Evolutionary conservation across 2,329 filamentous ascomycete species (phyloP).

Genomic region (Penicillium sp.): DNA sequence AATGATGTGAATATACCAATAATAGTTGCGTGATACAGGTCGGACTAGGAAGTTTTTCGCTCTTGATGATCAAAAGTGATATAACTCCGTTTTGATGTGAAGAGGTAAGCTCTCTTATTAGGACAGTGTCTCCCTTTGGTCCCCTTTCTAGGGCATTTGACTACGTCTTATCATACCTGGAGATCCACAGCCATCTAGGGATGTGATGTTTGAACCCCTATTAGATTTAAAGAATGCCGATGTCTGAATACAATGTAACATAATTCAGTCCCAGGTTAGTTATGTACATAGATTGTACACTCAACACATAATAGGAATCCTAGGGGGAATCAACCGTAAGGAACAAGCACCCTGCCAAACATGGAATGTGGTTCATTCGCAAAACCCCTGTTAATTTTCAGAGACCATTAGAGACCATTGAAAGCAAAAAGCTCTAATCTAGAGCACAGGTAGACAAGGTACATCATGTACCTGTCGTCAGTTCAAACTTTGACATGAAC

Average conservation of each 20-base stretch:
- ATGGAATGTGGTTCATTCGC: neutral
- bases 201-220: neutral
- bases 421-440: neutral
- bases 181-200: neutral
- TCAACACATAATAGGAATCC: neutral
- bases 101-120: neutral
- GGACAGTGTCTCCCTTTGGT: neutral
- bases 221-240: neutral
- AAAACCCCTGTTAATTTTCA: neutral
- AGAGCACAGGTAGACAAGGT: neutral
- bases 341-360: neutral
- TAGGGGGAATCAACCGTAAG: neutral
- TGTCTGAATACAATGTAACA: neutral
- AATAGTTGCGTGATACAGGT: neutral
- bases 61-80: neutral
- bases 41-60: neutral
- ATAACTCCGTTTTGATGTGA: neutral
- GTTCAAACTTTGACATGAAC: too few species aligned
- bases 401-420: neutral
- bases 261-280: too few species aligned
- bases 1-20: neutral
- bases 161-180: neutral
- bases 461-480: neutral
- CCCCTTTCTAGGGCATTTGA: neutral
- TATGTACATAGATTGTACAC: neutral